Evolutionary conservation across 345 rosid species (phyloP).

Genomic region (Clarkia xantiana): DNA sequence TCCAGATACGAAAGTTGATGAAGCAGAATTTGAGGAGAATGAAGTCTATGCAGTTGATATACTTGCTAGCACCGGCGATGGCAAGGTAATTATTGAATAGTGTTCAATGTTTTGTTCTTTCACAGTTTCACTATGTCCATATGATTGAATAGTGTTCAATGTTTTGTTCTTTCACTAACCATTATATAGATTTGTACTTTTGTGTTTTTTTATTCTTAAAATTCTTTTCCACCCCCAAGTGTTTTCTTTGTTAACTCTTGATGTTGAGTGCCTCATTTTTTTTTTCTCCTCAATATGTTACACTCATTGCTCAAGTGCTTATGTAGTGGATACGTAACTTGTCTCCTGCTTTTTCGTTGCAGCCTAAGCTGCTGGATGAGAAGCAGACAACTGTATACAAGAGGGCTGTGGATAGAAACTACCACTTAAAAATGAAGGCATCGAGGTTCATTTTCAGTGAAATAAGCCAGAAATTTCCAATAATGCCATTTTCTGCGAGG

Average conservation of each 20-base stretch:
- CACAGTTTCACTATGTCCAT: background rate
- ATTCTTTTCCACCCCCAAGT: too few relatives aligned
- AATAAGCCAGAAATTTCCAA: constrained; percentile 64
- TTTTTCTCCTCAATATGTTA: too few relatives aligned
- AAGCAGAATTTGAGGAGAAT: constrained; percentile 84
- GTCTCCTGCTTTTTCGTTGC: constrained; percentile 13
- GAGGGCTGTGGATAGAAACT: constrained; percentile 65
- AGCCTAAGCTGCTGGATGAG: constrained; percentile 92
- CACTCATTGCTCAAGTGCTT: too few relatives aligned
- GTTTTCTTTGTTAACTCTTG: too few relatives aligned
- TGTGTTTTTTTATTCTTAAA: background rate
- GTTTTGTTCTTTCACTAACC: background rate
- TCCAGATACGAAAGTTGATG: constrained; percentile 85
- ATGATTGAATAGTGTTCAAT: constrained; percentile 4
- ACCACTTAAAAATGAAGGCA: constrained; percentile 92
- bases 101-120: constrained; percentile 1
- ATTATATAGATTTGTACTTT: background rate
- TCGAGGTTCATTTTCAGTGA: constrained; percentile 97
- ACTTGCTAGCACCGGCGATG: constrained; percentile 85
- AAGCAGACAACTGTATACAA: constrained; percentile 84
- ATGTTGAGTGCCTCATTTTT: too few relatives aligned
- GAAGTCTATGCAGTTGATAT: constrained; percentile 85
- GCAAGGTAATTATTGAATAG: constrained; percentile 49
- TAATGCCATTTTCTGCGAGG: constrained; percentile 92
- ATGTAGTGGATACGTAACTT: too few relatives aligned